These are phyloP conservation scores for Cladosporium oxysporum DNA, from an alignment of 2,329 filamentous ascomycete species.

Conservation along the genomic window DNA sequence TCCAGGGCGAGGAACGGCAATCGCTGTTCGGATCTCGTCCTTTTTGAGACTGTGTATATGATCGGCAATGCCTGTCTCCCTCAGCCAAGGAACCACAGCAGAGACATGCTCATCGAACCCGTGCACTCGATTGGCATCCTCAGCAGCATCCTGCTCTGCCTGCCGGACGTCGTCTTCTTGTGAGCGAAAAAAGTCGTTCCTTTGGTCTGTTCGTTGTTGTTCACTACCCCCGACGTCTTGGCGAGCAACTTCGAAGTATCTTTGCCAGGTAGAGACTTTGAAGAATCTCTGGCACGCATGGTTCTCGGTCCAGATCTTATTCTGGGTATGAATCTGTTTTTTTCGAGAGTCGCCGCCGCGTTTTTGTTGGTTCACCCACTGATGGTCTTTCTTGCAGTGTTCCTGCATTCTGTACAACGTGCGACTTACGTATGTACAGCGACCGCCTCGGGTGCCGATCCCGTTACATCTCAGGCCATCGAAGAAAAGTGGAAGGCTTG, in stretches of 20 bases:
- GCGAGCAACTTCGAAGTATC: slow-evolving; percentile 12
- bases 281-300: slow-evolving; percentile 15
- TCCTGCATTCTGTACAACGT: neutral
- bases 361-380: slow-evolving; percentile 14
- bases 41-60: slow-evolving; percentile 11
- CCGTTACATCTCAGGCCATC: neutral
- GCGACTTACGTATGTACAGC: neutral
- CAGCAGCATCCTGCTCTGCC: neutral
- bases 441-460: neutral
- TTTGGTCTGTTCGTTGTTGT: neutral
- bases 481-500: neutral
- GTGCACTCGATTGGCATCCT: slow-evolving; percentile 11
- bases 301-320: slow-evolving; percentile 12
- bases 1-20: slow-evolving; percentile 1
- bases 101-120: slow-evolving; percentile 18
- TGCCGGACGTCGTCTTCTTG: slow-evolving; percentile 11
- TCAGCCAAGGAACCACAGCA: slow-evolving; percentile 19
- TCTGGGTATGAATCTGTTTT: neutral
- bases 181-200: slow-evolving; percentile 1
- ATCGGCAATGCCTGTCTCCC: slow-evolving; percentile 19
- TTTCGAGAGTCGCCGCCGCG: slow-evolving; percentile 8
- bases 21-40: slow-evolving; percentile 20
- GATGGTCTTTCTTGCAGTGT: slow-evolving; percentile 12
- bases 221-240: neutral
- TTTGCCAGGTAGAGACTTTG: slow-evolving; percentile 3